These are phyloP conservation scores for Golubevia pallescens DNA, from an alignment of 1,284 basidiomycete genomes.

Conservation along the genomic window DNA sequence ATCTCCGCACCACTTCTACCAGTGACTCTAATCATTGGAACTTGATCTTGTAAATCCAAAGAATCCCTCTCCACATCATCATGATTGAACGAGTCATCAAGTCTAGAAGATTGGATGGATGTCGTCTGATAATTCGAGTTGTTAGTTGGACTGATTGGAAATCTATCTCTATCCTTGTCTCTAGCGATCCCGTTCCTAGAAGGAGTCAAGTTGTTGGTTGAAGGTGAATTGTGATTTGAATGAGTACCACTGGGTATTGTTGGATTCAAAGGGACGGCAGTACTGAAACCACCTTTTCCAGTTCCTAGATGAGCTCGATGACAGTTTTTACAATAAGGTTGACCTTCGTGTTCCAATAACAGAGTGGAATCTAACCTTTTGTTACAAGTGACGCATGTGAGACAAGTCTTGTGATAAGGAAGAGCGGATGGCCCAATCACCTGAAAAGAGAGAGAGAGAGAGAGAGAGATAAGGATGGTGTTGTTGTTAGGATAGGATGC, in stretches of 20 bases:
- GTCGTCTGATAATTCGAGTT: background rate
- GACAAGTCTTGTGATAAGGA: constrained; percentile 58
- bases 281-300: constrained; percentile 56
- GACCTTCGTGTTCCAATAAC: constrained; percentile 57
- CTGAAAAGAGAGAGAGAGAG: constrained; percentile 4
- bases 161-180: background rate
- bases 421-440: constrained; percentile 55
- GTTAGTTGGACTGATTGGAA: background rate
- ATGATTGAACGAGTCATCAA: background rate
- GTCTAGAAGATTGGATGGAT: background rate
- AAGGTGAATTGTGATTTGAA: constrained; percentile 13
- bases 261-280: constrained; percentile 50
- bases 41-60: background rate
- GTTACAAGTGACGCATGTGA: constrained; percentile 57
- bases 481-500: background rate
- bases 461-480: background rate
- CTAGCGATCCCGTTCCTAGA: no score
- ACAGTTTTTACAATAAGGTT: constrained; percentile 61
- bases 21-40: background rate
- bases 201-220: background rate
- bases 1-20: background rate
- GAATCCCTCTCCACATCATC: background rate
- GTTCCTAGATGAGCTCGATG: constrained; percentile 56
- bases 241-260: constrained; percentile 20
- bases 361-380: constrained; percentile 57